Base-by-base conservation (phyloP, 345 rosid species). In the Gossypium australe region DNA sequence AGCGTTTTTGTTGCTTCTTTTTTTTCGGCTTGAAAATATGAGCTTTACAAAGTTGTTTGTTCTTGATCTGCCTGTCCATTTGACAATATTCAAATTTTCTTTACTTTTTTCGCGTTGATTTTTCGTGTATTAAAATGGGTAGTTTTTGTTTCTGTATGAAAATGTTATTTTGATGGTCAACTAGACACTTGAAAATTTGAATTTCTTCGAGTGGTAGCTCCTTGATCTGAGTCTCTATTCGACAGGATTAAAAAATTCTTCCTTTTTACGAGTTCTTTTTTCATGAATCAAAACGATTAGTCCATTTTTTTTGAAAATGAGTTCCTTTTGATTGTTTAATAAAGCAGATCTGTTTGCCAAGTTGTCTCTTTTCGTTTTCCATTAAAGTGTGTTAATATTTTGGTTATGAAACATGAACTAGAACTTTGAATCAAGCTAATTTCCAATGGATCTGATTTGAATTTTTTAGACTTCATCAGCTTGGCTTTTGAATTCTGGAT, bases 11-110 rank as follows among this genome's bases (percentile, higher is more conserved):
- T 51, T 49, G 2, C 59, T 51, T 48, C 14, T 25, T 5, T 4
- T 56, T 56, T n/a, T 0, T 56, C 18, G 18, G 51, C 75, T 61
- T 43, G 34, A 29, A 59, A 58, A 41, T 24, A 25, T 24, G 25
- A 24, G 43, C 47, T 3, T 18, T 9, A 8, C 24, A 3, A 41
- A 48, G 68, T 45, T 60, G 22, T 9, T 24, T 59, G 22, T 47
- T 62, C 67, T 72, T 73, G 76, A 73, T 73, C 59, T 61, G 68
- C 14, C 22, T 47, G n/a, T 25, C 7, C 53, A 14, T 25, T 47
- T 29, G 18, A 27, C 56, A 52, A 27, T 7, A 60, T 58, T 45
- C 22, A 5, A 3, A 49, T 8, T 73, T 48, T 47, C 3, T 17
- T 17, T 47, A 10, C 24, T 6, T n/a, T 45, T 57, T 11, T 14